Evolutionary conservation across 148 eudicot genomes (phyloP), one percentile per base, ranked within the genome.

Genomic region (Rhododendron mucronatum): DNA sequence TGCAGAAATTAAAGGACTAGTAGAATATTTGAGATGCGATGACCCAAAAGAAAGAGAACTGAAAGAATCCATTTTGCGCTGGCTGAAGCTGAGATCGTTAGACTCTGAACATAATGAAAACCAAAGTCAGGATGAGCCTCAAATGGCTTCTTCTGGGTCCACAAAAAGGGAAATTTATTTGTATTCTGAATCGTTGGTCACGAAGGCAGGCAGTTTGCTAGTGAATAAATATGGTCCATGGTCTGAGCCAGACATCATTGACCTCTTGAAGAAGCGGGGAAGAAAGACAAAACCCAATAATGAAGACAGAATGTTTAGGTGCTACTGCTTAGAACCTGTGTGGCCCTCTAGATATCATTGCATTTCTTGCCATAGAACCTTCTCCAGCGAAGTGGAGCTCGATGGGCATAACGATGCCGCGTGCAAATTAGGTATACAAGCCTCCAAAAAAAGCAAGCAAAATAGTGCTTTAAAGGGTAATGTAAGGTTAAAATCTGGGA

Each of bases 261-360:
- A 88, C 75, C 28, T 79, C 61, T 47, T 83, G 78, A 86, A 89
- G 86, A 92, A 90, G 86, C 88, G 86, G 85, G 80, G 78, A 35
- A 91, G 83, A 87, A 88, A 86, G 63, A 88, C 87, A 37, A 89
- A 86, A 88, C 88, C 80, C 59, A 83, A 74, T 59, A 84, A 63
- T 89, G 88, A 88, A 71, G 92, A 85, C 20, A 88, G 84, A 81
- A 65, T 91, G 84, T 89, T 85, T 81, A 88, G 97, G 88, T 94
- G 97, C 84, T 87, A 83, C 79, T 94, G 97, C 86, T 91, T 94
- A 82, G 94, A 94, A 88, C 94, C 91, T 9, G 81, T 93, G 76
- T 91, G 94, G 93, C 89, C 86, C 63, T 88, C 91, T 63, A 90
- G 91, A 86, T 81, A 87, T 71, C 97, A 94, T 88, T 94, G 95